A percentile compares a stretch with the other conserved stretches of the same genome.
Evolutionary conservation across 805 yeast species (phyloP).

Genomic region (Lipomyces starkeyi): DNA sequence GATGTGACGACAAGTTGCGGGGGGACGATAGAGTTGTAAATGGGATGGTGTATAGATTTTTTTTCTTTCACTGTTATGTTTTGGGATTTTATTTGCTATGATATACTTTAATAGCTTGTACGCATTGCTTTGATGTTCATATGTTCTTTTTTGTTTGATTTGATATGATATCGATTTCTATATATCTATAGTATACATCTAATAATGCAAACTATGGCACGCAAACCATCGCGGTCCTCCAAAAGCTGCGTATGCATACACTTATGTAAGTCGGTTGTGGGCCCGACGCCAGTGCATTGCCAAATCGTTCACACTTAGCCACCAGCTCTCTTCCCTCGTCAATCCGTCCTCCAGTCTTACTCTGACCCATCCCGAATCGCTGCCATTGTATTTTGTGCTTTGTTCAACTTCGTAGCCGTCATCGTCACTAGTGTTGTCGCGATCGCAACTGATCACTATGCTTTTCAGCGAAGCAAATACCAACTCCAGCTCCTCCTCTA

Average conservation of each 20-base stretch:
- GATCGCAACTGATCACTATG: constrained; percentile 7
- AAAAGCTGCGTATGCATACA: neutral
- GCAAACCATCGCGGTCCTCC: neutral
- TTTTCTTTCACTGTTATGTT: neutral
- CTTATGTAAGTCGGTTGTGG: neutral
- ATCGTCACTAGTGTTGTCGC: neutral
- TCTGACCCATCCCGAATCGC: constrained; percentile 19
- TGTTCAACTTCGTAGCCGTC: neutral
- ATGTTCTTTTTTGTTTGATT: neutral
- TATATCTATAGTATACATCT: neutral
- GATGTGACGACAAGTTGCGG: neutral
- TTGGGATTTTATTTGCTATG: neutral
- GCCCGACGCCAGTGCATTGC: constrained; percentile 35
- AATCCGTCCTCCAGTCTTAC: constrained; percentile 26
- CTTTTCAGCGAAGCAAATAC: constrained; percentile 11
- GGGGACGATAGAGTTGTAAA: neutral
- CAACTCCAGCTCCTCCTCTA: constrained; percentile 25
- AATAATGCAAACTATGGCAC: neutral
- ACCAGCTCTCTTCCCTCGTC: constrained; percentile 32
- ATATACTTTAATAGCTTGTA: neutral
- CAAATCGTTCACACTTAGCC: constrained; percentile 37
- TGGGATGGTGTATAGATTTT: neutral
- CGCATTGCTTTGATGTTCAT: neutral
- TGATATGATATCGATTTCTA: neutral
- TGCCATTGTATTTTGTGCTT: neutral